Percentiles rank a stretch among this genome's conserved stretches.
Evolutionary conservation across 179 eudicot species (phyloP).

Genomic region (Spergularia azorica): DNA sequence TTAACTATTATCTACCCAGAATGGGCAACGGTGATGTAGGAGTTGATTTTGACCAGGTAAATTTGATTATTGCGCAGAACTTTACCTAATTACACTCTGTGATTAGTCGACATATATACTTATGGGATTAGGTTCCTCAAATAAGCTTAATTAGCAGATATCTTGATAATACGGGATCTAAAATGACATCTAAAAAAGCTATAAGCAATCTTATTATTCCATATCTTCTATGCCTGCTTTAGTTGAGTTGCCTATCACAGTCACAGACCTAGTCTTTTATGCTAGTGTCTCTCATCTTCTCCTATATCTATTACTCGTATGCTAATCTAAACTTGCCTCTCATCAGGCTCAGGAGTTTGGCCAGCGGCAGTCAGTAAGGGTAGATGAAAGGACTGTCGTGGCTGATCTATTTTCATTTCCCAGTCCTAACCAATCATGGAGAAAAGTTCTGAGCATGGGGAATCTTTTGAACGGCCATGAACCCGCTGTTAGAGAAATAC

Average conservation of each 20-base stretch:
- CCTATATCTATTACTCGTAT: not conserved
- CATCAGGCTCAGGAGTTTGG: slow-evolving; percentile 43
- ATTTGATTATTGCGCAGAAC: not conserved
- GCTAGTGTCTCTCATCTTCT: not conserved
- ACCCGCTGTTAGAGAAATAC: slow-evolving; percentile 73
- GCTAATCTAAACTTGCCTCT: not conserved
- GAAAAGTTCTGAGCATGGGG: slow-evolving; percentile 94
- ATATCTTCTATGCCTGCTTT: not conserved
- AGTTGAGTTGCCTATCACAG: not conserved
- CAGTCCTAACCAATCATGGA: slow-evolving; percentile 85
- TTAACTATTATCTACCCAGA: slow-evolving; percentile 57
- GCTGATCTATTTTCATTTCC: slow-evolving; percentile 70
- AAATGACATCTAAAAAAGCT: not conserved
- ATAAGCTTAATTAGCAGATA: too few species aligned
- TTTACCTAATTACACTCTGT: not conserved
- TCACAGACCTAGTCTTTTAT: not conserved
- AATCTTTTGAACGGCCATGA: slow-evolving; percentile 94
- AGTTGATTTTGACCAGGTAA: slow-evolving; percentile 44
- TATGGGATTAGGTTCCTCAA: too few species aligned
- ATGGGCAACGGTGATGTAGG: slow-evolving; percentile 50
- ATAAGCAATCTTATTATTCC: not conserved
- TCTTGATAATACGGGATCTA: not conserved
- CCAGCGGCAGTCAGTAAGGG: slow-evolving; percentile 53
- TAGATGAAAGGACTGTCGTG: slow-evolving; percentile 57
- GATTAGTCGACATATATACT: not conserved